Percentiles rank a stretch among this genome's conserved stretches.
Conservation (phyloP, 305 asterid species). For the Fraxinus nigra region DNA sequence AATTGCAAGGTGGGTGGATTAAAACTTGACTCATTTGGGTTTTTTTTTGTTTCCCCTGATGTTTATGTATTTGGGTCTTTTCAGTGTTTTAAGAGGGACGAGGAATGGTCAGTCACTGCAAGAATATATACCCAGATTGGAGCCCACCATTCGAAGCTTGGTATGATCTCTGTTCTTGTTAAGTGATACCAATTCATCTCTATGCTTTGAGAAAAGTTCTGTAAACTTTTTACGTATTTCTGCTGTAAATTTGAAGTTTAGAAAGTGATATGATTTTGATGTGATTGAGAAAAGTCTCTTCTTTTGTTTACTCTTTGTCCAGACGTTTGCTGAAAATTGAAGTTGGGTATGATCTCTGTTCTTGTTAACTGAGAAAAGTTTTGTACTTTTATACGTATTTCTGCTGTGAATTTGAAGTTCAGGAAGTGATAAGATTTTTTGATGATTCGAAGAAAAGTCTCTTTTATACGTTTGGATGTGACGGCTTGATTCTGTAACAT, state of each 20-base stretch:
- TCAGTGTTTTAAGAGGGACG: slow-evolving; percentile 48
- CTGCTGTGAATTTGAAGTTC: slow-evolving; percentile 1
- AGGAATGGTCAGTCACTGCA: slow-evolving; percentile 38
- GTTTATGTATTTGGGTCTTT: neutral
- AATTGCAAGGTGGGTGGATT: slow-evolving; percentile 34
- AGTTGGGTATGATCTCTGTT: slow-evolving; percentile 44
- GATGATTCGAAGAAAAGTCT: slow-evolving; percentile 2
- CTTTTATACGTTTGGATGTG: neutral
- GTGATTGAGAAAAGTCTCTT: neutral
- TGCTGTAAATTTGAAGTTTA: neutral
- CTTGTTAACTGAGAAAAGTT: neutral
- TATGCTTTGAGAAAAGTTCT: neutral
- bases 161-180: slow-evolving; percentile 36
- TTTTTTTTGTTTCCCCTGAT: neutral
- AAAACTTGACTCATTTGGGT: neutral
- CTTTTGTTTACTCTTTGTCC: neutral
- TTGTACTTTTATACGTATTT: neutral
- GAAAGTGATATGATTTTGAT: neutral
- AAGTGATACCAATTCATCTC: neutral
- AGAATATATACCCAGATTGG: slow-evolving; percentile 48
- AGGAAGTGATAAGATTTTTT: neutral
- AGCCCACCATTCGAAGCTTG: slow-evolving; percentile 52
- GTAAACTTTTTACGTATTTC: neutral
- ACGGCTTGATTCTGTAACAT: neutral
- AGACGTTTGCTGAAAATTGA: slow-evolving; percentile 26